Percentiles rank a stretch among this genome's conserved stretches.
phyloP scores from a whole-genome alignment of 345 rosid genomes.

The Pistacia vera region DNA sequence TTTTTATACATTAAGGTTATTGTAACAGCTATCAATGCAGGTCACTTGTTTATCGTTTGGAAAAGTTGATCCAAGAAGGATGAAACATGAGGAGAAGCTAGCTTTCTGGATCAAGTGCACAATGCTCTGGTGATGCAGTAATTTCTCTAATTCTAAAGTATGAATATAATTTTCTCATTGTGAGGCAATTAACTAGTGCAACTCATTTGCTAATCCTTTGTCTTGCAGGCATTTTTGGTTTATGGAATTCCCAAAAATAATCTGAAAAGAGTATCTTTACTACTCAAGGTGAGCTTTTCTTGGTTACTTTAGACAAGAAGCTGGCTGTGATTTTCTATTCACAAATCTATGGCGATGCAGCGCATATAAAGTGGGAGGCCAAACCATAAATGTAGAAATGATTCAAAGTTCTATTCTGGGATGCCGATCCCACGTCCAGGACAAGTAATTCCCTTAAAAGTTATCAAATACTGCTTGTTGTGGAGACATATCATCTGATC shows the following conservation, averaged over 20 bases:
- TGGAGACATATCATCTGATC: background rate
- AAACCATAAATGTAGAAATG: constrained; percentile 57
- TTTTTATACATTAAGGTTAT: background rate
- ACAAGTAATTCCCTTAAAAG: constrained; percentile 46
- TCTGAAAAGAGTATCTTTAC: constrained; percentile 57
- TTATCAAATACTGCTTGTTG: too few species aligned
- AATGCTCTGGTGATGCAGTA: constrained; percentile 97
- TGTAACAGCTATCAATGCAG: constrained; percentile 33
- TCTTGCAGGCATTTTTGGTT: constrained; percentile 67
- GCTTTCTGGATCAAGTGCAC: constrained; percentile 99
- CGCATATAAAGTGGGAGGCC: constrained; percentile 81
- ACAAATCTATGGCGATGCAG: constrained; percentile 41
- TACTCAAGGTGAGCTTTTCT: constrained; percentile 61
- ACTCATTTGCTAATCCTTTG: constrained; percentile 9
- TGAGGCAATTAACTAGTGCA: constrained; percentile 2
- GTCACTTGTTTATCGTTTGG: constrained; percentile 75
- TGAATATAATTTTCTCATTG: background rate
- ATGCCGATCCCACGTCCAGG: constrained; percentile 82
- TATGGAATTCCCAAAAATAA: constrained; percentile 72
- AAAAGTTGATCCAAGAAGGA: constrained; percentile 58
- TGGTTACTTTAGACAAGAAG: background rate
- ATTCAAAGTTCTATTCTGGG: constrained; percentile 70
- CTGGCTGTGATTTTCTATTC: background rate
- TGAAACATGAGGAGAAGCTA: constrained; percentile 79
- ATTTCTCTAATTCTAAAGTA: constrained; percentile 22